Conservation (phyloP, 2,329 filamentous ascomycete genomes). For the Trichoderma arundinaceum region DNA sequence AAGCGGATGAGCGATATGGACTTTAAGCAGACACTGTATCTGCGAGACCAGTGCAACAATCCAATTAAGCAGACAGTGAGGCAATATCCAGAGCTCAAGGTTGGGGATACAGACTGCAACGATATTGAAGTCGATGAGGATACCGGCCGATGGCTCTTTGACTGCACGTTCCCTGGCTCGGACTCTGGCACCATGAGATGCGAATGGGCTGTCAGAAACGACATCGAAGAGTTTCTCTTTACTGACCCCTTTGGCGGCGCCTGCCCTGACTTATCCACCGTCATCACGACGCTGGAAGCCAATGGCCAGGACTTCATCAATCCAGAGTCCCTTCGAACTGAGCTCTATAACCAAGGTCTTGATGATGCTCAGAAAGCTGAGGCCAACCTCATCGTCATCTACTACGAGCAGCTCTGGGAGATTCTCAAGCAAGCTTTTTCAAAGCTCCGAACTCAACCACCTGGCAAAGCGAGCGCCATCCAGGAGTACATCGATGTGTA, state of each 20-base stretch:
- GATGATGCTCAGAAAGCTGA: constrained; percentile 34
- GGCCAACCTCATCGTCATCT: constrained; percentile 39
- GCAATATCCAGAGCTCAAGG: constrained; percentile 41
- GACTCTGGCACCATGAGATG: constrained; percentile 41
- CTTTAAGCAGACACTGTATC: constrained; percentile 43
- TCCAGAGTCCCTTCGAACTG: constrained; percentile 37
- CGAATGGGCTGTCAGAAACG: constrained; percentile 42
- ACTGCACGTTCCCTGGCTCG: constrained; percentile 46
- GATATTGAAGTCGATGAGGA: constrained; percentile 39
- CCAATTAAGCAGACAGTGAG: constrained; percentile 39
- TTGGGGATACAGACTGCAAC: constrained; percentile 44
- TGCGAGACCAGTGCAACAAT: constrained; percentile 46
- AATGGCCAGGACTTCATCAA: constrained; percentile 42
- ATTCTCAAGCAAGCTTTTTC: constrained; percentile 44
- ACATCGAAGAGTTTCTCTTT: constrained; percentile 44
- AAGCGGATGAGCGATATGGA: constrained; percentile 39
- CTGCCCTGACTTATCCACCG: constrained; percentile 45
- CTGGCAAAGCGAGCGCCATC: constrained; percentile 38
- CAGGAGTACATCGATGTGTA: constrained; percentile 44
- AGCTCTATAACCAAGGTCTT: constrained; percentile 38
- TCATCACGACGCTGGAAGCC: constrained; percentile 43
- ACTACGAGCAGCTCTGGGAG: constrained; percentile 42
- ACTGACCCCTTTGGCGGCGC: constrained; percentile 46
- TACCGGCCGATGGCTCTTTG: constrained; percentile 44
- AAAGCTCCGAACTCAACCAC: constrained; percentile 32